These are phyloP conservation scores for Beauveria australis DNA, from an alignment of 2,329 filamentous ascomycete genomes.

Conservation along the genomic window DNA sequence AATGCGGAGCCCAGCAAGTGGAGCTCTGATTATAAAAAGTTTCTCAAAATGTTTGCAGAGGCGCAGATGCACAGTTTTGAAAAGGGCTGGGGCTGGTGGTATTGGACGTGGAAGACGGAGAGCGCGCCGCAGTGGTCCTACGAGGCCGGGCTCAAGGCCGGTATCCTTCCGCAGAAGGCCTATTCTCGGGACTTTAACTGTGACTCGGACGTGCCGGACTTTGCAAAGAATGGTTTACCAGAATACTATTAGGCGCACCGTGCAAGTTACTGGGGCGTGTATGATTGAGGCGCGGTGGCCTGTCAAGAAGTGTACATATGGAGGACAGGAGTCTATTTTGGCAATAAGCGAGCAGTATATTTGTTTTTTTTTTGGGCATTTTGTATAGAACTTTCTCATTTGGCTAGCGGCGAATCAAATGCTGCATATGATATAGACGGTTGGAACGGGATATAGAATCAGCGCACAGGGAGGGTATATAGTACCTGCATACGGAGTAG, in stretches of 20 bases:
- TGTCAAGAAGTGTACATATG: slow-evolving; percentile 6
- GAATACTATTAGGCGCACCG: slow-evolving; percentile 36
- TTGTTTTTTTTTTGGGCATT: neutral
- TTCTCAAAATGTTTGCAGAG: slow-evolving; percentile 82
- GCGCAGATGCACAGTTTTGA: slow-evolving; percentile 96
- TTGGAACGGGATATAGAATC: neutral
- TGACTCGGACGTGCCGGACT: slow-evolving; percentile 46
- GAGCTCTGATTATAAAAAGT: slow-evolving; percentile 69
- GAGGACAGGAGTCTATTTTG: neutral
- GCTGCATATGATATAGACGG: slow-evolving; percentile 4
- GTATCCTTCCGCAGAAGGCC: slow-evolving; percentile 70
- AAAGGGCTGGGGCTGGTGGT: slow-evolving; percentile 94
- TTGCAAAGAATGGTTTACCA: slow-evolving; percentile 33
- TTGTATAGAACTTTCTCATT: neutral
- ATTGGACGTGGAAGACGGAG: slow-evolving; percentile 98
- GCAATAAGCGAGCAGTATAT: neutral
- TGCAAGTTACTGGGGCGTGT: neutral
- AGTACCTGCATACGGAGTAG: neutral
- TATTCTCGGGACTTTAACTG: slow-evolving; percentile 66
- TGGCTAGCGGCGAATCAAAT: neutral
- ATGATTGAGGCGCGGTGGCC: neutral
- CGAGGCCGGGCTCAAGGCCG: slow-evolving; percentile 66
- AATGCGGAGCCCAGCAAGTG: slow-evolving; percentile 67
- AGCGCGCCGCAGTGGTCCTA: slow-evolving; percentile 85
- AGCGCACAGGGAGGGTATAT: neutral